Evolutionary conservation across 2,329 filamentous ascomycete species (phyloP).

Genomic region (Mycogone perniciosa): DNA sequence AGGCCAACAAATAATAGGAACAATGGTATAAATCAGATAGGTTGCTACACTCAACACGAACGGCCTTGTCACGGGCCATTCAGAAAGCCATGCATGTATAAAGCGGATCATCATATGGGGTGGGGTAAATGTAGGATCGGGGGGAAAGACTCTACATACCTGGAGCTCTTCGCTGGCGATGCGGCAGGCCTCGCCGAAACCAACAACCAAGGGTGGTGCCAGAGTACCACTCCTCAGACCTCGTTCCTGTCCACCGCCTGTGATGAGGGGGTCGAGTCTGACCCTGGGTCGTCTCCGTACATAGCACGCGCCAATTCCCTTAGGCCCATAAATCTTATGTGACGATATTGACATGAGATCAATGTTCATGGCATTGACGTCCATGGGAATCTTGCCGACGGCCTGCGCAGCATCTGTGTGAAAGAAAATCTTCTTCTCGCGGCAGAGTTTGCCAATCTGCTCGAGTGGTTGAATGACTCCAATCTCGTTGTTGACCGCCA

Average conservation of each 20-base stretch:
- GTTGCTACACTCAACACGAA: constrained; percentile 59
- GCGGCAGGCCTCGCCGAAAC: constrained; percentile 92
- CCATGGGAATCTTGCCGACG: constrained; percentile 95
- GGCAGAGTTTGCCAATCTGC: constrained; percentile 87
- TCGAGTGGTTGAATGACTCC: constrained; percentile 96
- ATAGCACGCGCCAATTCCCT: constrained; percentile 94
- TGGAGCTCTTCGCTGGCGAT: constrained; percentile 85
- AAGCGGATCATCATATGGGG: constrained; percentile 67
- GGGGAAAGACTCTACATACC: constrained; percentile 51
- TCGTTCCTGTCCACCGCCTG: constrained; percentile 90
- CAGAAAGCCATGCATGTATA: constrained; percentile 87
- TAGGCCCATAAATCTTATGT: constrained; percentile 98
- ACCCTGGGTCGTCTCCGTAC: constrained; percentile 88
- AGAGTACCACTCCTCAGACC: constrained; percentile 91
- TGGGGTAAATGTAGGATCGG: constrained; percentile 3
- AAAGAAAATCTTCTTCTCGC: constrained; percentile 92
- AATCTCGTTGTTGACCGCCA: constrained; percentile 99
- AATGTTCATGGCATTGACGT: constrained; percentile 96
- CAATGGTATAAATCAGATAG: constrained; percentile 46
- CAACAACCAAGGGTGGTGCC: constrained; percentile 80
- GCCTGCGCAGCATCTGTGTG: constrained; percentile 95
- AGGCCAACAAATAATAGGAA: neutral
- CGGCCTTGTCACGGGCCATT: constrained; percentile 59
- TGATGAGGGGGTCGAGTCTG: constrained; percentile 92
- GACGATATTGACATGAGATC: constrained; percentile 98